These are phyloP conservation scores for Gymnopilus junonius DNA, from an alignment of 768 basidiomycete species.

Conservation along the genomic window DNA sequence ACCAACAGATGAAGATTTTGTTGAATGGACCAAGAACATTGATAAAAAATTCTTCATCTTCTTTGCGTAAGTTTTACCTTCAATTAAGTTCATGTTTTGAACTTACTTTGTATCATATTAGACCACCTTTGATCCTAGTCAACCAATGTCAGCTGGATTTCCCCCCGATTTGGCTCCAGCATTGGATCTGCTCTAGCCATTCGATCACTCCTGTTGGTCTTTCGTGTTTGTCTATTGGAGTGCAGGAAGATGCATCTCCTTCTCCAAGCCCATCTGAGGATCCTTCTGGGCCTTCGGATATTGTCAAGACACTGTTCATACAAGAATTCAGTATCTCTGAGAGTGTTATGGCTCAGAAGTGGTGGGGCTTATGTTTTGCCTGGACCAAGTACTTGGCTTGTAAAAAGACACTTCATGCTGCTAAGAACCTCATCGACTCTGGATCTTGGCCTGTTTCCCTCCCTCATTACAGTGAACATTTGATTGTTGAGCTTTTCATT, in stretches of 20 bases:
- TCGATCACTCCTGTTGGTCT: background rate
- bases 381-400: background rate
- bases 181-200: background rate
- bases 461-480: background rate
- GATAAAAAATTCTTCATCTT: background rate
- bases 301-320: background rate
- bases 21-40: background rate
- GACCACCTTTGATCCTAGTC: background rate
- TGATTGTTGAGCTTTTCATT: background rate
- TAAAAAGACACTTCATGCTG: background rate
- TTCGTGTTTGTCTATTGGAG: no score
- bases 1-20: background rate
- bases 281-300: background rate
- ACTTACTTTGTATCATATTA: background rate
- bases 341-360: background rate
- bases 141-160: background rate
- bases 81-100: background rate
- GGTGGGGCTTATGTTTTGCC: background rate
- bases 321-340: no score
- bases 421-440: background rate
- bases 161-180: background rate
- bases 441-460: background rate
- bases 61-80: background rate
- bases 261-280: background rate
- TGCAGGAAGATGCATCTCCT: no score